phyloP scores from a whole-genome alignment of 352 stramenopile species.

The Blastocystis sp. region DNA sequence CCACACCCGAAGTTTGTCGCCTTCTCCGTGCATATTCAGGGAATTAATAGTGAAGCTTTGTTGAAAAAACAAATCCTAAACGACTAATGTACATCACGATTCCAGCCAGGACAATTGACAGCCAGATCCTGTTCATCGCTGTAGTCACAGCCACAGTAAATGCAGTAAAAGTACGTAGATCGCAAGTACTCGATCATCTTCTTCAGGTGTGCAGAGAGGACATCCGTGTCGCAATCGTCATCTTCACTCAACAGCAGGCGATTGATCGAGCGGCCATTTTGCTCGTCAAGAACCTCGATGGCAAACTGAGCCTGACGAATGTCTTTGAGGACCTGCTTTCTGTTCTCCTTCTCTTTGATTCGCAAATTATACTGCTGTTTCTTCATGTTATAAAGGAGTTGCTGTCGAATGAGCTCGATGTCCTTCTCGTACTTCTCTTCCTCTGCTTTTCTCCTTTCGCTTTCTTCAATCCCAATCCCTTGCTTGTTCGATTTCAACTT shows the following conservation, averaged over 20 bases:
- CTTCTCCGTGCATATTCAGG: no score
- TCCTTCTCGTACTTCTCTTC: constrained; percentile 23
- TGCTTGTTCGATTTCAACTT: constrained; percentile 53
- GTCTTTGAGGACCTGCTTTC: background rate
- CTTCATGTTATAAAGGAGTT: constrained; percentile 59
- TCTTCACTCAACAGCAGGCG: background rate
- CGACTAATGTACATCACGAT: constrained; percentile 10
- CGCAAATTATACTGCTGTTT: constrained; percentile 13
- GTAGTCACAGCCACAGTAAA: constrained; percentile 37
- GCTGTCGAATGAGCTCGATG: background rate
- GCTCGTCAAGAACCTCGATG: constrained; percentile 51
- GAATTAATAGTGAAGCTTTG: background rate
- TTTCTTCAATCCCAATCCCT: constrained; percentile 21
- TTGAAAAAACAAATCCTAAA: constrained; percentile 6
- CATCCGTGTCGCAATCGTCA: constrained; percentile 27
- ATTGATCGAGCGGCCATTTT: background rate
- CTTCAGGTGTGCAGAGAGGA: background rate
- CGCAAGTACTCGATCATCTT: constrained; percentile 48
- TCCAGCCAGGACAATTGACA: constrained; percentile 20
- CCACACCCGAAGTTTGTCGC: background rate
- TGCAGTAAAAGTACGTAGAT: constrained; percentile 40
- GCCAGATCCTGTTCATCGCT: constrained; percentile 17
- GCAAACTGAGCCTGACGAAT: constrained; percentile 6
- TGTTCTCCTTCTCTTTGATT: background rate
- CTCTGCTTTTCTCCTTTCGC: constrained; percentile 14